Evolutionary conservation across 164 flowering plant species (phyloP), one percentile per base, ranked within the genome.

Genomic region (Protea cynaroides): DNA sequence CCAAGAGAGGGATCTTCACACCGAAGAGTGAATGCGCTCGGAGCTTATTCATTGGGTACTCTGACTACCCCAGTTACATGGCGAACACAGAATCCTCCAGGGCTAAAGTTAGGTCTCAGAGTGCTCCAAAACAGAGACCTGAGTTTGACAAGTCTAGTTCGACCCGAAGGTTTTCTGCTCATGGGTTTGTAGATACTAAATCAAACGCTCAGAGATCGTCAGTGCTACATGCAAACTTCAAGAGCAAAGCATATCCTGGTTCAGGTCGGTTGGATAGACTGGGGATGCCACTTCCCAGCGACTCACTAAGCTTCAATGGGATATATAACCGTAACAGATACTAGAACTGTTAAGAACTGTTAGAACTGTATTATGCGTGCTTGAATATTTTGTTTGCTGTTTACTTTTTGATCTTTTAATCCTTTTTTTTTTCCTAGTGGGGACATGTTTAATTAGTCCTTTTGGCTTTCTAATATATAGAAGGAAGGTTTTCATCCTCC

Each of bases 241-340:
- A 79, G 0, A 82, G 47, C 78, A 86, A 84, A 71, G 92, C 84
- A 0, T 89, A 87, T 40, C 90, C 89, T 0, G 96, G 96, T 3
- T 89, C 96, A 1, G 97, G 97, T 19, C 75, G 91, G 19, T 60
- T 92, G 72, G 94, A 87, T 77, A 81, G 80, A 74, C 81, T 87
- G 18, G 98, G 90, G 18, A 81, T 92, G 90, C 94, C 94, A 0
- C 53, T 77, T 47, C 67, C 64, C 4, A 58, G 55, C n/a, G 74
- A 77, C 22, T 71, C 61, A 21, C 53, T 47, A 2, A 76, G 78
- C 17, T 58, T 36, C 17, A 54, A 47, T 64, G 78, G 71, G 36
- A 38, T 51, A 47, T 62, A 65, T 59, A 29, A 3, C 34, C 58
- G 61, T 51, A 64, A 37, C 61, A 73, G 81, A 59, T 78, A 65